A percentile compares a stretch with the other conserved stretches of the same genome.
Conservation (phyloP, 2,329 filamentous ascomycete species). For the Proliferodiscus dingleyae region DNA sequence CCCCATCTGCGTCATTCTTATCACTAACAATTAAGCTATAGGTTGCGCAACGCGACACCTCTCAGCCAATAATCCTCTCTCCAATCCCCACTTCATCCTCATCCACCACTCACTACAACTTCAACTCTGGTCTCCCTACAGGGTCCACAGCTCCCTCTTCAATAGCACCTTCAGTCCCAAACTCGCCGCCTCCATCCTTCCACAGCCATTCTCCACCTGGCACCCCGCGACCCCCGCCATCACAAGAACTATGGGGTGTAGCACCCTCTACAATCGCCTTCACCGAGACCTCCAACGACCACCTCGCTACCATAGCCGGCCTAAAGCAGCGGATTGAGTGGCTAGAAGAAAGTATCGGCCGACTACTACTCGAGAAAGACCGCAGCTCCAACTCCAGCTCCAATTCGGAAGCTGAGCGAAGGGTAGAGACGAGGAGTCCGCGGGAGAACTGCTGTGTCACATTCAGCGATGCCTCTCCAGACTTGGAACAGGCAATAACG, state of each 20-base stretch:
- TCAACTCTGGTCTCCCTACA: conserved; percentile 20
- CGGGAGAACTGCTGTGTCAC: conserved; percentile 25
- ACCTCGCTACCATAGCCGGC: conserved; percentile 18
- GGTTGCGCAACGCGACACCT: conserved; percentile 20
- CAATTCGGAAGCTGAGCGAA: not conserved
- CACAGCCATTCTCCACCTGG: no score
- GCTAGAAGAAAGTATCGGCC: conserved; percentile 26
- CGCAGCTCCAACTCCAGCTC: not conserved
- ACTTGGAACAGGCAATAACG: conserved; percentile 20
- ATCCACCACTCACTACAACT: conserved; percentile 21
- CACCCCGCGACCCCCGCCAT: conserved; percentile 19
- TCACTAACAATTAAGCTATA: conserved; percentile 2
- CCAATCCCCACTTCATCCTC: conserved; percentile 15
- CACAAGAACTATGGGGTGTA: conserved; percentile 26
- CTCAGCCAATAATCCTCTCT: conserved; percentile 20
- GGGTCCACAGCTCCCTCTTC: no score
- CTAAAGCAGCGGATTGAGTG: conserved; percentile 25
- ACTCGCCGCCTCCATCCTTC: no score
- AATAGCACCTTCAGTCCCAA: no score
- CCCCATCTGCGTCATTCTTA: not conserved
- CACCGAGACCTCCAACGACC: conserved; percentile 15
- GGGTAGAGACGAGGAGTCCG: not conserved
- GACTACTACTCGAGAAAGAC: conserved; percentile 16
- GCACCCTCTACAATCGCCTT: conserved; percentile 19
- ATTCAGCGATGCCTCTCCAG: conserved; percentile 23